Base-by-base conservation (phyloP, 352 stramenopile species). In the Globisporangium rhizosaccharum region DNA sequence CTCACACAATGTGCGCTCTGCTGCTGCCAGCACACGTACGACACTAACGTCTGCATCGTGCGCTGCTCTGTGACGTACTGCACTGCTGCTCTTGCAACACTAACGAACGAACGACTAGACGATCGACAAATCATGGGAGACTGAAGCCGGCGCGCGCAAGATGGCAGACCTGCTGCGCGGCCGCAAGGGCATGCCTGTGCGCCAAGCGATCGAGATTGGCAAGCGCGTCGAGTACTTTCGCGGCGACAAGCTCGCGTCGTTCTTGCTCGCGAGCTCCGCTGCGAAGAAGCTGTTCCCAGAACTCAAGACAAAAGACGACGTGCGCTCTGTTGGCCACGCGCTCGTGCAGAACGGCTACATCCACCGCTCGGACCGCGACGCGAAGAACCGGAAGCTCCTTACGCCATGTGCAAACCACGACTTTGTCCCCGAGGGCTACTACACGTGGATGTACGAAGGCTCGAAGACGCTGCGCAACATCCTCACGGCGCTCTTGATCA, bases 381-480 rank as follows among this genome's bases (percentile, higher is more conserved):
- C 75, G 30, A 89, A 88, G 66, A 96, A 94, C 72, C 85, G 87
- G 58, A 93, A 92, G 68, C 51, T 94, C 36, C 71, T 96, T n/a
- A 85, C 85, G 36, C 88, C 88, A 8, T 81, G 74, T 15, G 62
- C 72, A 18, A 89, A 88, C 63, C 91, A 96, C 54, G 91, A 98
- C 58, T 99, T 99, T 68, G 76, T 95, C 14, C 88, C 96, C 44
- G 92, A 97, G 14, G 96, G 96, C 18, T 99, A 98, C 75, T 99
- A 99, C 78, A 98, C 96, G 50, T 99, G 97, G 97, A 98, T 99
- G 75, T 99, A 99, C 75, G 91, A 99, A 56, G 97, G 97, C 30
- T 92, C 97, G 44, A 98, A 98, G 83, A 98, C 96, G 53, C 79
- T 98, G 63, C 94, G 94, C 67, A 98, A 99, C 79, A 77, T 99